Evolutionary conservation across 1,284 basidiomycete species (phyloP), one percentile per base, ranked within the genome.

Genomic region (Filobasidium uniguttulatum): DNA sequence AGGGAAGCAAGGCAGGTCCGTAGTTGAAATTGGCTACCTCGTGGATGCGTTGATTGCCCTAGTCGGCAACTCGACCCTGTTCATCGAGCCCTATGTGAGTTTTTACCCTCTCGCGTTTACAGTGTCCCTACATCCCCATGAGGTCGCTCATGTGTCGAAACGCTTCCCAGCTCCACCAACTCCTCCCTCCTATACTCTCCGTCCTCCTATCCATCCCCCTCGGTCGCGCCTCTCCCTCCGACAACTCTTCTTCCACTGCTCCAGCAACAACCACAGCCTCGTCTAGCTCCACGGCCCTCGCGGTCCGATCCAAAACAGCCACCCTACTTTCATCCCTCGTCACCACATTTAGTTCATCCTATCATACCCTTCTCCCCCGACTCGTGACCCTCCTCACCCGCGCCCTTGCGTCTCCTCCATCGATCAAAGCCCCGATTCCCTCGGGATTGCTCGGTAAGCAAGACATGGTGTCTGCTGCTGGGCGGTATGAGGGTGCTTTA

Each of bases 61-160:
- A 31, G 69, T 91, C 37, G 82, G 84, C 57, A 98, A 91, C 65
- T 75, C 75, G 47, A 83, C 82, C 2, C 71, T 98, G n/a, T 96
- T 93, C 62, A 80, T 97, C 25, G 93, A 98, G 69, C 93, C 91
- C 40, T 97, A 94, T 63, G 87, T 93, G 62, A 68, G 86, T 77
- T n/a, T 9, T 43, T n/a, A 26, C 5, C 9, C 23, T 5, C 22
- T 3, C 22, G 25, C 9, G 6, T 33, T 7, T 7, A 4, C 28
- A 25, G 12, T 23, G 19, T 23, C 17, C 6, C 25, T 23, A 14
- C 20, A 2, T n/a, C 20, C 22, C n/a, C 7, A 31, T 22, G 38
- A 34, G 12, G 15, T 45, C 22, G 17, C 44, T 17, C n/a, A n/a
- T n/a, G n/a, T n/a, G n/a, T n/a, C n/a, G n/a, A n/a, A n/a, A n/a